A percentile compares a stretch with the other conserved stretches of the same genome.
These are phyloP conservation scores for Diaporthe eres DNA, from an alignment of 2,329 filamentous ascomycete species.

Conservation along the genomic window DNA sequence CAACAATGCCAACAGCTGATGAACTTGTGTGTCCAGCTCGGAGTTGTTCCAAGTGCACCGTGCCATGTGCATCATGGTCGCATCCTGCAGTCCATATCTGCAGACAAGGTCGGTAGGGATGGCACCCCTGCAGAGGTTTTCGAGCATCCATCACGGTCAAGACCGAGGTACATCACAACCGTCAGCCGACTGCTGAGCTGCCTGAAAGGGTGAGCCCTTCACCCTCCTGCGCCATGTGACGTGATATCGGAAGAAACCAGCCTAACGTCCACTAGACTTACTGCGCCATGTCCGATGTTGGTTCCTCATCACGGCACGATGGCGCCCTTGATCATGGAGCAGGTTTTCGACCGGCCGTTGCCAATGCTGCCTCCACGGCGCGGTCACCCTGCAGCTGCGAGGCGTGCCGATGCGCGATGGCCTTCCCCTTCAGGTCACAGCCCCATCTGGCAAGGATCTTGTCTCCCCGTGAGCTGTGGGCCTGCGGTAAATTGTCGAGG, in stretches of 20 bases:
- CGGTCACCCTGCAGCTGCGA: slow-evolving; percentile 7
- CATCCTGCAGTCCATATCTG: background rate
- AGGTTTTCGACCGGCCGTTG: background rate
- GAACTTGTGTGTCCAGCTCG: slow-evolving; percentile 19
- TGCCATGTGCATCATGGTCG: background rate
- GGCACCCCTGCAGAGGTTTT: background rate
- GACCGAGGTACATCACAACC: background rate
- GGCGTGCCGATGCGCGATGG: background rate
- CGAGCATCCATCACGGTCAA: slow-evolving; percentile 7
- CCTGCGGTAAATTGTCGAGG: background rate
- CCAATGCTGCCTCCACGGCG: background rate
- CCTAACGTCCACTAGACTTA: background rate
- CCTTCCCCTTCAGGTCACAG: background rate
- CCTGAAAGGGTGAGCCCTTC: background rate
- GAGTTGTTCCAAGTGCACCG: background rate
- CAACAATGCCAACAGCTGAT: background rate
- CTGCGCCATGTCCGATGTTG: slow-evolving; percentile 5
- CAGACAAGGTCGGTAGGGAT: background rate
- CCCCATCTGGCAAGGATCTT: background rate
- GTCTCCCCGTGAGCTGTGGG: background rate
- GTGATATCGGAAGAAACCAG: background rate
- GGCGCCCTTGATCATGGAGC: background rate
- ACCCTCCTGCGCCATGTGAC: background rate
- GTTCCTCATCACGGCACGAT: slow-evolving; percentile 6
- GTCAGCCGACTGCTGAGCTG: slow-evolving; percentile 1